Evolutionary conservation across 2,329 filamentous ascomycete species (phyloP), one percentile per base, ranked within the genome.

Genomic region (Capronia epimyces): DNA sequence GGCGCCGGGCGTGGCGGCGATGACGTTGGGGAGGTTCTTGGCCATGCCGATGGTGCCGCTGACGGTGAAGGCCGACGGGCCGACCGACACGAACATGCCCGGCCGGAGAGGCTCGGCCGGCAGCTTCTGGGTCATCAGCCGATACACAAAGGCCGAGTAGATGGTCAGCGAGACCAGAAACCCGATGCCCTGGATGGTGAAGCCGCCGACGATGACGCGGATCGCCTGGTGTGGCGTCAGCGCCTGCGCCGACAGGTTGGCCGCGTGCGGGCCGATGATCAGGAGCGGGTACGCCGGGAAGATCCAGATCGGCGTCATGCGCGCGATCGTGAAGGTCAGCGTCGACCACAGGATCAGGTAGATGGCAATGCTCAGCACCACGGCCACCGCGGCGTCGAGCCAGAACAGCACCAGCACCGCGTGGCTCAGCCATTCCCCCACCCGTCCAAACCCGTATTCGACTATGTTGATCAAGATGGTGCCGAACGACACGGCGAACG

Each of bases 281-380:
- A 94, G 77, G 18, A 93, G 75, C 0, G 88, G 87, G 58, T 94
- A 94, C 0, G 85, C 87, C 0, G 87, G 88, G 59, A 93, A 93
- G 48, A 91, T 89, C 87, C 87, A 93, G 15, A 89, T 82, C 0
- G 87, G 87, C 0, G 87, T 93, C 88, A 94, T 93, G 46, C 82
- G 82, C 27, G 87, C 84, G 42, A 93, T 87, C 0, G 88, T 83
- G 60, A 82, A 83, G 2, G 78, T 81, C 53, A 80, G 77, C 0
- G 80, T 83, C 1, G 77, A 81, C 80, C 80, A 83, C 64, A 91
- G 73, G 34, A 86, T 78, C 12, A 91, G 73, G 63, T 91, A 93
- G 46, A 93, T 83, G 4, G 79, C 79, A 10, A 83, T 78, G 46
- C 84, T 87, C 39, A 82, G 78, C 10, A 80, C 60, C 13, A 87